Conservation (phyloP, 805 yeast species). For the Ogataea henricii region DNA sequence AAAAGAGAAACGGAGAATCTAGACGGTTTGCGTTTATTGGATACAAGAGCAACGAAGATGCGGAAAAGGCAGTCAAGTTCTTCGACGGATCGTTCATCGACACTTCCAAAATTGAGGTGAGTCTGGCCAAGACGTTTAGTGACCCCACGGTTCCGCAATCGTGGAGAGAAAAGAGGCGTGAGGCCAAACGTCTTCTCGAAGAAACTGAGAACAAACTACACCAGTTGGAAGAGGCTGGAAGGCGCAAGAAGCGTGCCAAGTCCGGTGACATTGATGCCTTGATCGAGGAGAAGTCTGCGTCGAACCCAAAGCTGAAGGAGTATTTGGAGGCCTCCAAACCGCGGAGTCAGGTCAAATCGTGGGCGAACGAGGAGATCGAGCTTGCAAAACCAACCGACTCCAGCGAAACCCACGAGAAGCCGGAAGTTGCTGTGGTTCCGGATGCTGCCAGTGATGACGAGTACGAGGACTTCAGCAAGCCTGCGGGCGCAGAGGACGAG, state of each 20-base stretch:
- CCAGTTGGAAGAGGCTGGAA: conserved; percentile 49
- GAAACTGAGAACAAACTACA: conserved; percentile 52
- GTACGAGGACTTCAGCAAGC: conserved; percentile 46
- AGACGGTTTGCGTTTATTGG: conserved; percentile 95
- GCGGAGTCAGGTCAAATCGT: conserved; percentile 64
- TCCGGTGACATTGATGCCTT: conserved; percentile 24
- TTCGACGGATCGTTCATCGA: conserved; percentile 81
- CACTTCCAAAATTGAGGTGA: conserved; percentile 77
- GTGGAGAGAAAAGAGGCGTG: conserved; percentile 51
- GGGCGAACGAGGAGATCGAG: conserved; percentile 66
- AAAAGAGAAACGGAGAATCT: conserved; percentile 79
- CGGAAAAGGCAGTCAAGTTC: conserved; percentile 72
- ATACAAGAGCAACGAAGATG: conserved; percentile 70
- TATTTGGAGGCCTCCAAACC: conserved; percentile 85
- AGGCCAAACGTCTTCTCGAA: conserved; percentile 51
- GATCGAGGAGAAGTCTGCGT: conserved; percentile 62
- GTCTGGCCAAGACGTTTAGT: conserved; percentile 79
- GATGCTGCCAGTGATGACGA: conserved; percentile 55
- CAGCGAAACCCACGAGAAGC: conserved; percentile 18
- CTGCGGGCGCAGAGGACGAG: conserved; percentile 38
- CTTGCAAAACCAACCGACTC: conserved; percentile 17
- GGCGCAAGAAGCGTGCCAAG: conserved; percentile 43
- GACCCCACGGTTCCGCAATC: conserved; percentile 81
- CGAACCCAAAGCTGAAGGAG: conserved; percentile 71
- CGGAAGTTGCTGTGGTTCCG: conserved; percentile 21